Evolutionary conservation across 2,329 filamentous ascomycete genomes (phyloP).

Genomic region (Dothideomycetes sp.): DNA sequence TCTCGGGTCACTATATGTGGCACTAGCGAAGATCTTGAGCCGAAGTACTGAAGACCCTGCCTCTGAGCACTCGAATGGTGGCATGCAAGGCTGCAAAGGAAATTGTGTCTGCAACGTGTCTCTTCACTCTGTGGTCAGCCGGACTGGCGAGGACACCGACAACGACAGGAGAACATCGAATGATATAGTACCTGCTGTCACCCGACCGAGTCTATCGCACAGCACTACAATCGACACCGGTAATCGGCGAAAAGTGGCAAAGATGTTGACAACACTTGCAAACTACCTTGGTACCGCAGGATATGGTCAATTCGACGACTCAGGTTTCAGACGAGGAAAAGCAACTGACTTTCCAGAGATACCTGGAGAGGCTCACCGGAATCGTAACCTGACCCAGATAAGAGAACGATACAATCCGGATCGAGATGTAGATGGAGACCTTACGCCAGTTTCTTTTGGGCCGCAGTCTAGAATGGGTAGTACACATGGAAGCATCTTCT

Average conservation of each 20-base stretch:
- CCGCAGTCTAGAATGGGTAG: conserved; percentile 29
- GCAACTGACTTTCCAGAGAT: conserved; percentile 44
- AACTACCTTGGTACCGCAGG: conserved; percentile 7
- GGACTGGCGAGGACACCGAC: background rate
- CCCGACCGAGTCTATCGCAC: background rate
- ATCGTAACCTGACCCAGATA: conserved; percentile 28
- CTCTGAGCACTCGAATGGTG: background rate
- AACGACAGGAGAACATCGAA: background rate
- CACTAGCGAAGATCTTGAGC: conserved; percentile 28
- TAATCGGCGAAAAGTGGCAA: conserved; percentile 35
- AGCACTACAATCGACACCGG: conserved; percentile 14
- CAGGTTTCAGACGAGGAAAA: conserved; percentile 35
- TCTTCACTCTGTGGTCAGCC: background rate
- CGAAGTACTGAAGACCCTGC: background rate
- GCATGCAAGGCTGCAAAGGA: background rate
- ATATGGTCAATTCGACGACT: conserved; percentile 32
- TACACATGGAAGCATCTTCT: conserved; percentile 23
- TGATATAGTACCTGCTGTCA: background rate
- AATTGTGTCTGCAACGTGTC: background rate
- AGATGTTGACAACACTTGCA: conserved; percentile 28
- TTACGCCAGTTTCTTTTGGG: conserved; percentile 16
- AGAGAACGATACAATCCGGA: conserved; percentile 28
- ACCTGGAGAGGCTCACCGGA: conserved; percentile 42
- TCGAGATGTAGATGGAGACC: conserved; percentile 22
- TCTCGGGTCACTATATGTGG: conserved; percentile 47